Evolutionary conservation across 768 basidiomycete genomes (phyloP).

Genomic region (Trametes punicea): DNA sequence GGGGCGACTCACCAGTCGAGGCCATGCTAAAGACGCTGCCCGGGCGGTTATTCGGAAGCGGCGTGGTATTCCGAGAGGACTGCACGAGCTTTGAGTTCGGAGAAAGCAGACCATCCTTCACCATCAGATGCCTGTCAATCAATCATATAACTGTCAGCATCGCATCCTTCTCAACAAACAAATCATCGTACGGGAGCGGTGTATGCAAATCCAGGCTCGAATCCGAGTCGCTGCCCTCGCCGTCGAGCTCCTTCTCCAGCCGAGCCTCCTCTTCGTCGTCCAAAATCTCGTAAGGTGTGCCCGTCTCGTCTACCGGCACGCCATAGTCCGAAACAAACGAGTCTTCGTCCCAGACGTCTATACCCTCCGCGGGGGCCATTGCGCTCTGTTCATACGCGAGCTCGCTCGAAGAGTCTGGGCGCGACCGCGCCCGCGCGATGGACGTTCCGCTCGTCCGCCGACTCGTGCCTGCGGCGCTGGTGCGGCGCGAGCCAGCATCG

Average conservation of each 20-base stretch:
- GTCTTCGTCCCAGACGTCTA: constrained; percentile 26
- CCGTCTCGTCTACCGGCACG: constrained; percentile 26
- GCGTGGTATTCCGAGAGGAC: constrained; percentile 17
- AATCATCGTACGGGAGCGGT: constrained; percentile 32
- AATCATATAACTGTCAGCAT: not conserved
- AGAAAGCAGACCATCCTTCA: constrained; percentile 38
- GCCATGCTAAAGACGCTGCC: constrained; percentile 28
- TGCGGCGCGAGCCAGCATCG: constrained; percentile 7
- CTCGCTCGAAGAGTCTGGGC: constrained; percentile 16
- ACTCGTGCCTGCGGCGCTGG: constrained; percentile 1
- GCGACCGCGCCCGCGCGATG: not conserved
- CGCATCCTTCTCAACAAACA: not conserved
- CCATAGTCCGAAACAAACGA: constrained; percentile 31
- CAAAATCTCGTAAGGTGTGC: constrained; percentile 23
- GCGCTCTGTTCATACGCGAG: constrained; percentile 17
- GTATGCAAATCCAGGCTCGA: constrained; percentile 39
- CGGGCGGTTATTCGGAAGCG: constrained; percentile 20
- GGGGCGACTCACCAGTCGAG: constrained; percentile 25
- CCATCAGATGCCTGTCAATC: constrained; percentile 35
- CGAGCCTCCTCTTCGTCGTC: constrained; percentile 26
- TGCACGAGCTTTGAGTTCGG: constrained; percentile 39
- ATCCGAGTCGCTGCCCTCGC: constrained; percentile 32
- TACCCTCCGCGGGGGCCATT: constrained; percentile 12
- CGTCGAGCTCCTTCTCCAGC: constrained; percentile 28
- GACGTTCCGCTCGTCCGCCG: constrained; percentile 7